A percentile compares a stretch with the other conserved stretches of the same genome.
Conservation (phyloP, 164 flowering plant species). For the Liquidambar formosana region DNA sequence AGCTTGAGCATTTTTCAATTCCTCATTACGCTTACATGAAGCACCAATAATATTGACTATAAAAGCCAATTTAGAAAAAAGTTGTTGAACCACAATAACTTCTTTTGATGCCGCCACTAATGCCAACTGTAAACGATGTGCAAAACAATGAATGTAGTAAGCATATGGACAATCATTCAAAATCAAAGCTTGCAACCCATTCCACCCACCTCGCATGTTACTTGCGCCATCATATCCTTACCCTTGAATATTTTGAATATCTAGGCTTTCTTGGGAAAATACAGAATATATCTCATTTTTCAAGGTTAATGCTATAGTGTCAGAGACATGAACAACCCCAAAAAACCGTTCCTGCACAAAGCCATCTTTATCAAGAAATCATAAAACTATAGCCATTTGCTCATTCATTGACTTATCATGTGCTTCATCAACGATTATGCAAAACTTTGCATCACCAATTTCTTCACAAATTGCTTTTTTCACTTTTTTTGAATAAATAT, state of each 20-base stretch:
- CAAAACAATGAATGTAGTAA: too few species aligned
- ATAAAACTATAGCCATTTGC: not conserved
- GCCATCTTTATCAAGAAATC: not conserved
- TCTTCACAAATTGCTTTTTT: slow-evolving; percentile 9
- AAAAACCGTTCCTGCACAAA: not conserved
- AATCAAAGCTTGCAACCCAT: too few species aligned
- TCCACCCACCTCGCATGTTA: too few species aligned
- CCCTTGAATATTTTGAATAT: too few species aligned
- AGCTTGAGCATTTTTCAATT: not conserved
- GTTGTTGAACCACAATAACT: too few species aligned
- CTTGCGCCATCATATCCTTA: too few species aligned
- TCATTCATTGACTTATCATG: slow-evolving; percentile 5
- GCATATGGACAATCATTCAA: too few species aligned
- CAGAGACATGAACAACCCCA: slow-evolving; percentile 3
- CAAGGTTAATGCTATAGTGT: not conserved
- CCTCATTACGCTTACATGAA: not conserved
- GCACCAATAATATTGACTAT: not conserved
- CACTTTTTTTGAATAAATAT: slow-evolving; percentile 12
- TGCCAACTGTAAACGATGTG: too few species aligned
- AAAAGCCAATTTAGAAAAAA: too few species aligned
- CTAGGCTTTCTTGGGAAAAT: too few species aligned
- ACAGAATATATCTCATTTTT: not conserved
- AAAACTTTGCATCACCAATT: slow-evolving; percentile 23
- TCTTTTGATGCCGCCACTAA: too few species aligned
- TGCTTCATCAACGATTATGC: slow-evolving; percentile 24